Evolutionary conservation across 768 basidiomycete species (phyloP), one percentile per base, ranked within the genome.

Genomic region (Termitomyces sp.): DNA sequence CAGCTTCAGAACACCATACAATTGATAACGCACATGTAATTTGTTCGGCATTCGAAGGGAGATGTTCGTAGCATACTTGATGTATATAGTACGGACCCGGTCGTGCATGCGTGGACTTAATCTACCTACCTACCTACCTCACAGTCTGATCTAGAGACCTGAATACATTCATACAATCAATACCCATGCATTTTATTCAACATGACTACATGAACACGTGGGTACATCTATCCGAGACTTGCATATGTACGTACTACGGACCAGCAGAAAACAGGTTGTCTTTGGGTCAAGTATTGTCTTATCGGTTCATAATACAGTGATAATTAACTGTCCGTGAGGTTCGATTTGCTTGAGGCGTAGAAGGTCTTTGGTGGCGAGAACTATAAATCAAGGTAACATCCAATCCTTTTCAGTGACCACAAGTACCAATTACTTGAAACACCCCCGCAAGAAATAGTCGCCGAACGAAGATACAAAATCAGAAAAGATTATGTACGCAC

Each of bases 321-420:
- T 62, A n/a, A 65, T 51, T 28, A 62, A 12, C 32, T 57, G 59
- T 56, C 84, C 86, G 68, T 91, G 91, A 22, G 90, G 69, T 57
- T 79, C 79, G 15, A 70, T 70, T 70, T 94, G 92, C 42, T 81
- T 71, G 40, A 94, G 73, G 20, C 72, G 76, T 55, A 94, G 63
- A 16, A 91, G 78, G 63, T 88, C 78, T 70, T 94, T 94, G 22
- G 91, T 93, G 12, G 84, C 83, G 50, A 94, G 81, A 57, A 91
- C 92, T 94, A 64, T 42, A 49, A 58, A 40, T 28, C 16, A 39
- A 51, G 38, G 60, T 46, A 63, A 49, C 18, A 38, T 58, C 50
- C 46, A 59, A 44, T 58, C 48, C 39, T 13, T 36, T 48, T 58
- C 24, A 16, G 66, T 24, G 35, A 58, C 59, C 28, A 36, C 16